phyloP scores from a whole-genome alignment of 345 rosid species.

The Rhizophora mangle region DNA sequence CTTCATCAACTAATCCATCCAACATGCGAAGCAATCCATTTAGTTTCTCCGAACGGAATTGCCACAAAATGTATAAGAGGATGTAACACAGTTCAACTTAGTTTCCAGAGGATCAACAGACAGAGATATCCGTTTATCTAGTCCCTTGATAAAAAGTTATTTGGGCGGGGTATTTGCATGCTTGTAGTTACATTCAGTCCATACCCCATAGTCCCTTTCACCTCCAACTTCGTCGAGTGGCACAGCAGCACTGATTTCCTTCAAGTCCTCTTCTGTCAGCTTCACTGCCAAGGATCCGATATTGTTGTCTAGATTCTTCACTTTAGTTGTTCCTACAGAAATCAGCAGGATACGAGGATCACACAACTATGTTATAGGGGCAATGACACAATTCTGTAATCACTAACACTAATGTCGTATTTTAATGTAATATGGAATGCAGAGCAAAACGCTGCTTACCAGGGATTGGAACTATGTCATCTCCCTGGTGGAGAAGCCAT shows the following conservation, averaged over 20 bases:
- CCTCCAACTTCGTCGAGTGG: constrained; percentile 42
- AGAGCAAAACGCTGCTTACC: constrained; percentile 16
- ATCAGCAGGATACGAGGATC: not conserved
- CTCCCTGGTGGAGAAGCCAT: constrained; percentile 50
- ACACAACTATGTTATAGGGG: not conserved
- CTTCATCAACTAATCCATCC: too few species aligned
- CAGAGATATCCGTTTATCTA: too few species aligned
- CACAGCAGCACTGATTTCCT: constrained; percentile 39
- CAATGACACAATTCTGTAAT: too few species aligned
- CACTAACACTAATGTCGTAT: too few species aligned
- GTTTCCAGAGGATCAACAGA: too few species aligned
- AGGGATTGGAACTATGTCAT: constrained; percentile 50
- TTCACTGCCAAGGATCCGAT: constrained; percentile 36
- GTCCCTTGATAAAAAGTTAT: too few species aligned
- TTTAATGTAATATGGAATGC: too few species aligned
- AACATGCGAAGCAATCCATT: too few species aligned
- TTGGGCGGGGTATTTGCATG: constrained; percentile 39
- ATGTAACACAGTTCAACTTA: too few species aligned
- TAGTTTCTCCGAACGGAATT: too few species aligned
- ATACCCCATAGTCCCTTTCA: constrained; percentile 7
- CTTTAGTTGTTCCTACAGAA: constrained; percentile 45
- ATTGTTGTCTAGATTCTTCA: constrained; percentile 43
- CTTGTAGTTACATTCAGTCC: constrained; percentile 11
- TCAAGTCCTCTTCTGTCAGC: constrained; percentile 32
- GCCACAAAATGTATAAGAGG: too few species aligned